These are phyloP conservation scores for Mycogone perniciosa DNA, from an alignment of 2,329 filamentous ascomycete genomes.

Conservation along the genomic window DNA sequence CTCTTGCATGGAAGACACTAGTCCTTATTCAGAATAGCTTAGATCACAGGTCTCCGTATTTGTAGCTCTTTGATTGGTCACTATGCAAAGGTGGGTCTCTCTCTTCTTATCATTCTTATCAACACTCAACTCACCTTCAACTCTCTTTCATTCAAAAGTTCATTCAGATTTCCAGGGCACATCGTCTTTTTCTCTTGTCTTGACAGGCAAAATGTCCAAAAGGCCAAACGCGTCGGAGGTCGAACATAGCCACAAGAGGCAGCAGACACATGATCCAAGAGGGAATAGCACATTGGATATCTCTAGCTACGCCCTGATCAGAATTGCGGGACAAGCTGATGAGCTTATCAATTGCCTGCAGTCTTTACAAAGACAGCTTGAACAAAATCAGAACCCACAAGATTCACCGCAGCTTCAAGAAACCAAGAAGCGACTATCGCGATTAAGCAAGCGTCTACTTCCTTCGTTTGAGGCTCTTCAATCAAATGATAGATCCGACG, in stretches of 20 bases:
- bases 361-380: conserved; percentile 24
- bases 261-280: background rate
- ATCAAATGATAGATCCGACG: background rate
- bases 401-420: background rate
- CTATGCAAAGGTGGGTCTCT: no score
- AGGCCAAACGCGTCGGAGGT: conserved; percentile 16
- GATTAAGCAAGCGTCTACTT: conserved; percentile 21
- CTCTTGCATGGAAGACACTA: background rate
- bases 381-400: conserved; percentile 13
- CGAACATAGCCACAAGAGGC: conserved; percentile 11
- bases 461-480: conserved; percentile 20
- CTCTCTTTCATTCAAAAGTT: no score
- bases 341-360: conserved; percentile 34
- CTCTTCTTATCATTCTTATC: no score
- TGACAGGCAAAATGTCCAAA: conserved; percentile 31
- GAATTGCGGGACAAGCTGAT: conserved; percentile 22
- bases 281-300: background rate
- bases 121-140: no score
- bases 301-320: conserved; percentile 3
- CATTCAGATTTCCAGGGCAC: no score
- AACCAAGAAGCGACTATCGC: conserved; percentile 13
- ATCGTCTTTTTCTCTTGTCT: background rate
- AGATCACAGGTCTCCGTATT: background rate
- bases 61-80: background rate
- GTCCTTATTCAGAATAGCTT: background rate